Evolutionary conservation across 768 basidiomycete species (phyloP), one percentile per base, ranked within the genome.

Genomic region (Termitomyces sp.): DNA sequence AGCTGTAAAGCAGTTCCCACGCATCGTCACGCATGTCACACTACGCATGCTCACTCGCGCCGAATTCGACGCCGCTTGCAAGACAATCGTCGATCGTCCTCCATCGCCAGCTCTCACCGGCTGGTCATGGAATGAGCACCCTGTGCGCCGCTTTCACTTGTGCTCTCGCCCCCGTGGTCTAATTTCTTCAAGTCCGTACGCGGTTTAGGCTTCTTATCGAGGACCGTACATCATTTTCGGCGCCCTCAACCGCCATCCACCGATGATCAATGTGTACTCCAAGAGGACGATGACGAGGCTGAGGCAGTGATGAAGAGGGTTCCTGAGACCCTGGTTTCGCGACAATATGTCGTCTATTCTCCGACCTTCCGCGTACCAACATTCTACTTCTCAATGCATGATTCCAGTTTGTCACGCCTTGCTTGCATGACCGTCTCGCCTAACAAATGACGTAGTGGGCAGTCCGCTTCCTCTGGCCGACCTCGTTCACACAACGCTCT

Each of bases 281-380:
- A 60, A 22, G 66, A 79, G 43, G 77, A 79, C 59, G 65, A 79
- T 43, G 78, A 79, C 58, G 73, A 71, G n/a, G 76, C 80, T 2
- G 70, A 69, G 29, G 71, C 73, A 12, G 43, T 24, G 16, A 50
- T 24, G 16, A 50, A 61, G 53, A 52, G 60, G 29, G 57, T 59
- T 4, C 59, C 58, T 9, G 71, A 75, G 53, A 63, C 69, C 42
- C 62, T 89, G 41, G 75, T 69, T 36, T 84, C 77, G 60, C 71
- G 73, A 47, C 87, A 94, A 70, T 87, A 83, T 58, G 73, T 95
- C 53, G 87, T 86, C 32, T 88, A 83, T 67, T 94, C 92, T 27
- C 73, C 86, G 10, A 87, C 89, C 0, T 96, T 88, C 67, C 83
- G 80, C 64, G 90, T 92, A 2, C 94, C 94, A 7, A 80, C 85